These are phyloP conservation scores for Candida methanosorbosa DNA, from an alignment of 805 yeast species.

Conservation along the genomic window DNA sequence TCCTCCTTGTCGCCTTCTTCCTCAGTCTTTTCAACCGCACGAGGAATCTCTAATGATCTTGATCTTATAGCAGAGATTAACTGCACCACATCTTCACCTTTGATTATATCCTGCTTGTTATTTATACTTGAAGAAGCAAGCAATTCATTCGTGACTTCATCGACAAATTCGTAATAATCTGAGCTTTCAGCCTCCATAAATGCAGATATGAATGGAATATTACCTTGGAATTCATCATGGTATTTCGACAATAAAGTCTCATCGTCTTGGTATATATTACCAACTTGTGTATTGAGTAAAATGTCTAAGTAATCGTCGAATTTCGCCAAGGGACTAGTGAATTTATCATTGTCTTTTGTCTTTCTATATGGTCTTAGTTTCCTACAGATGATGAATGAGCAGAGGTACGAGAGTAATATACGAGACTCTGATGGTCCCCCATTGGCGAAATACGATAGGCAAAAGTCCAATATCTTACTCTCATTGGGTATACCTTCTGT, in stretches of 20 bases:
- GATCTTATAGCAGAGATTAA: slow-evolving; percentile 40
- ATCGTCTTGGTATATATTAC: slow-evolving; percentile 19
- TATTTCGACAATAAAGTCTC: slow-evolving; percentile 15
- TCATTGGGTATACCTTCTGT: slow-evolving; percentile 2
- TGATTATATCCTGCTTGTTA: slow-evolving; percentile 2
- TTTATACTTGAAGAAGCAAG: not conserved
- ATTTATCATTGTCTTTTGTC: not conserved
- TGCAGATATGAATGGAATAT: slow-evolving; percentile 6
- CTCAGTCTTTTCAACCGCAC: slow-evolving; percentile 2
- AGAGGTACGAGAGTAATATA: slow-evolving; percentile 16
- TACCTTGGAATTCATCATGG: slow-evolving; percentile 8
- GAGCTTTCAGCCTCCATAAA: slow-evolving; percentile 2
- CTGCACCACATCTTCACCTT: slow-evolving; percentile 9
- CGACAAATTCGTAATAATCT: slow-evolving; percentile 8
- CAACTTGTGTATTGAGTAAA: slow-evolving; percentile 24
- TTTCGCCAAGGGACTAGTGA: slow-evolving; percentile 12
- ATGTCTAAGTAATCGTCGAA: slow-evolving; percentile 25
- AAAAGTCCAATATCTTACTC: slow-evolving; percentile 7
- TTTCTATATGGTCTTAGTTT: slow-evolving; percentile 1
- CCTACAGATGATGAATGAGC: slow-evolving; percentile 11
- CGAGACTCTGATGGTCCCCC: slow-evolving; percentile 15
- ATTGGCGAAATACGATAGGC: slow-evolving; percentile 10
- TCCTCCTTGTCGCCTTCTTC: slow-evolving; percentile 3
- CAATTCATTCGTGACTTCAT: slow-evolving; percentile 2
- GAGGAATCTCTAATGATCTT: slow-evolving; percentile 60